Percentiles rank a stretch among this genome's conserved stretches.
phyloP scores from a whole-genome alignment of 2,329 filamentous ascomycete species.

The Sordariomycetes sp. region DNA sequence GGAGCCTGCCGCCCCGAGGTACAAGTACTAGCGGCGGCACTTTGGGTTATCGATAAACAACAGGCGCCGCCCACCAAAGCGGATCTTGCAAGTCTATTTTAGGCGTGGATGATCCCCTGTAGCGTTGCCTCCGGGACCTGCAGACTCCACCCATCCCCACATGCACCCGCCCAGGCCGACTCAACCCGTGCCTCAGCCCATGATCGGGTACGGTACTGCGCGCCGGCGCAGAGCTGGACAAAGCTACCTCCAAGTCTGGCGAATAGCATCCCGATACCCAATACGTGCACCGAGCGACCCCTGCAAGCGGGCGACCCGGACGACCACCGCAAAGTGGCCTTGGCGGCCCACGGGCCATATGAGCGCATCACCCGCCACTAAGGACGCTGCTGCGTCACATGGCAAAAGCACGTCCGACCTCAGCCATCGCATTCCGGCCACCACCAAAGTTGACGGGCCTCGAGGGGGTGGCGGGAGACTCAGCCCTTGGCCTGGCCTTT shows the following conservation, averaged over 20 bases:
- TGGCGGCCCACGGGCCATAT: background rate
- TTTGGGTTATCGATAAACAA: background rate
- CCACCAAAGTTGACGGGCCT: background rate
- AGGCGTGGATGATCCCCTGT: background rate
- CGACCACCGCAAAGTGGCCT: background rate
- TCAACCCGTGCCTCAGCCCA: background rate
- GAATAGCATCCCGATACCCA: background rate
- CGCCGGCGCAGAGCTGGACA: too few species aligned
- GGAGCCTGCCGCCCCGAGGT: background rate
- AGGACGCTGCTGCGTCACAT: background rate
- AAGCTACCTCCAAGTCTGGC: too few species aligned
- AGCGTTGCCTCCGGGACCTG: background rate
- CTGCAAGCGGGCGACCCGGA: background rate
- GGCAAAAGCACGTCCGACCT: background rate
- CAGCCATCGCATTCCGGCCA: background rate
- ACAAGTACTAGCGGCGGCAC: background rate
- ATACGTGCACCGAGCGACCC: background rate
- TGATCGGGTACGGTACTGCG: background rate
- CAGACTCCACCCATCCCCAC: background rate
- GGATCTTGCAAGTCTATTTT: background rate
- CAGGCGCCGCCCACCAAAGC: background rate
- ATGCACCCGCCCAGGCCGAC: background rate
- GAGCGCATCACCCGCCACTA: background rate
- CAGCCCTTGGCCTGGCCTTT: too few species aligned
- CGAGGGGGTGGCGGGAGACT: background rate